Percentiles rank a stretch among this genome's conserved stretches.
These are phyloP conservation scores for Trichothecium roseum DNA, from an alignment of 2,329 filamentous ascomycete species.

Conservation along the genomic window DNA sequence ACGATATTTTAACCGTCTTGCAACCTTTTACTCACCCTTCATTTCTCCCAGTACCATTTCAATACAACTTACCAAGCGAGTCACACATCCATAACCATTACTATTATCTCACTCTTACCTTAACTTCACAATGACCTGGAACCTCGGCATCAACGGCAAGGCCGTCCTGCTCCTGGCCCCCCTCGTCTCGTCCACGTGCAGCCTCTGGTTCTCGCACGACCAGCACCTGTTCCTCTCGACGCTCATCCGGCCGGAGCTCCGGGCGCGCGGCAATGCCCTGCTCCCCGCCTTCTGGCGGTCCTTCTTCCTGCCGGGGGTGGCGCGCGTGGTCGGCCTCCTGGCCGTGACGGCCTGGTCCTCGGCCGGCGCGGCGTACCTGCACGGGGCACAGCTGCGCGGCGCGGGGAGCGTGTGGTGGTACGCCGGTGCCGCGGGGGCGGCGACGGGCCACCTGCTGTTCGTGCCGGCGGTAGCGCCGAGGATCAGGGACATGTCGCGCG, in stretches of 20 bases:
- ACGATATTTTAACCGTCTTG: no score
- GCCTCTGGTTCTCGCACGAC: constrained; percentile 33
- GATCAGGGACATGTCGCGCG: constrained; percentile 16
- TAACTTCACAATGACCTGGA: constrained; percentile 22
- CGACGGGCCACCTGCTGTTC: constrained; percentile 21
- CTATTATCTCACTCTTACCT: no score
- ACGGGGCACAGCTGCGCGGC: constrained; percentile 11
- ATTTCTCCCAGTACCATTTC: no score
- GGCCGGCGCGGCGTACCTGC: constrained; percentile 13
- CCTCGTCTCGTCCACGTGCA: constrained; percentile 34
- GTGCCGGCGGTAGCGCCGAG: constrained; percentile 21
- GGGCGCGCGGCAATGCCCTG: constrained; percentile 20
- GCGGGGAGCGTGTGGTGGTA: constrained; percentile 20
- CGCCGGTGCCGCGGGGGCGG: constrained; percentile 16
- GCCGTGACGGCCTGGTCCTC: constrained; percentile 21
- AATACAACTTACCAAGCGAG: no score
- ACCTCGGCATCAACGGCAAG: constrained; percentile 22
- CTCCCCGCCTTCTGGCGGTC: constrained; percentile 31
- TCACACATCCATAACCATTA: no score
- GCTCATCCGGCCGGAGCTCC: constrained; percentile 9
- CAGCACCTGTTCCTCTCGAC: constrained; percentile 29
- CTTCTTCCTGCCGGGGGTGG: constrained; percentile 27
- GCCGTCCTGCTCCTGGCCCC: constrained; percentile 30
- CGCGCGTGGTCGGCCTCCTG: constrained; percentile 21
- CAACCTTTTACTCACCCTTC: no score